Evolutionary conservation across 495 filamentous ascomycete species (phyloP).

Genomic region (Aspergillus sclerotioniger): DNA sequence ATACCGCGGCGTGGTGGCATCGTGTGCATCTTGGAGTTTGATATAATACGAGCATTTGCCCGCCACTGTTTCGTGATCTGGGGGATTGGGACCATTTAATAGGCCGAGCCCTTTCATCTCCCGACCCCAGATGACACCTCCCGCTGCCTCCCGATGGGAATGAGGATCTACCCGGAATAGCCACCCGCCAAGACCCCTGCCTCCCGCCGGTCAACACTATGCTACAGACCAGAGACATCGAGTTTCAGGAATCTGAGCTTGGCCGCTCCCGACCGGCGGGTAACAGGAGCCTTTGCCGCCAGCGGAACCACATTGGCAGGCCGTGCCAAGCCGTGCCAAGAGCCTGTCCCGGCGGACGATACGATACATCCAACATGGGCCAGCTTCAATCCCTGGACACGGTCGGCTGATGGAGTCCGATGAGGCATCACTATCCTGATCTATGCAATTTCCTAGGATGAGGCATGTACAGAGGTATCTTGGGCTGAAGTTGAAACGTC

Average conservation of each 20-base stretch:
- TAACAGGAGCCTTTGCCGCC: neutral
- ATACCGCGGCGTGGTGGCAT: neutral
- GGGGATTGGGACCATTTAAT: neutral
- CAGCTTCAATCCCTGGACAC: neutral
- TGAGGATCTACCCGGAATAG: neutral
- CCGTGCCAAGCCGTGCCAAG: slow-evolving; percentile 1
- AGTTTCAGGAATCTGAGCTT: neutral
- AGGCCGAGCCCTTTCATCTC: neutral
- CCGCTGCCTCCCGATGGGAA: neutral
- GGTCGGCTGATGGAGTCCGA: neutral
- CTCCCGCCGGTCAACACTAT: neutral
- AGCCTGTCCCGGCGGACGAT: neutral
- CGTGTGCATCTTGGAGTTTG: neutral
- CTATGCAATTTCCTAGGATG: neutral
- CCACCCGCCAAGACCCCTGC: slow-evolving; percentile 1
- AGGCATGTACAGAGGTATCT: neutral
- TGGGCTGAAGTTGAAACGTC: slow-evolving; percentile 1
- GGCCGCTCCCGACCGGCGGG: neutral
- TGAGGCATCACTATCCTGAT: neutral
- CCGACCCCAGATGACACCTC: neutral
- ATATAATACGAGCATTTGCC: neutral
- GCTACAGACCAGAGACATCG: neutral
- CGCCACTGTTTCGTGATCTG: neutral
- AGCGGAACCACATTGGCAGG: neutral
- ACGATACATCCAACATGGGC: slow-evolving; percentile 1